Evolutionary conservation across 2,329 filamentous ascomycete genomes (phyloP).

Genomic region (Esteya vermicola): DNA sequence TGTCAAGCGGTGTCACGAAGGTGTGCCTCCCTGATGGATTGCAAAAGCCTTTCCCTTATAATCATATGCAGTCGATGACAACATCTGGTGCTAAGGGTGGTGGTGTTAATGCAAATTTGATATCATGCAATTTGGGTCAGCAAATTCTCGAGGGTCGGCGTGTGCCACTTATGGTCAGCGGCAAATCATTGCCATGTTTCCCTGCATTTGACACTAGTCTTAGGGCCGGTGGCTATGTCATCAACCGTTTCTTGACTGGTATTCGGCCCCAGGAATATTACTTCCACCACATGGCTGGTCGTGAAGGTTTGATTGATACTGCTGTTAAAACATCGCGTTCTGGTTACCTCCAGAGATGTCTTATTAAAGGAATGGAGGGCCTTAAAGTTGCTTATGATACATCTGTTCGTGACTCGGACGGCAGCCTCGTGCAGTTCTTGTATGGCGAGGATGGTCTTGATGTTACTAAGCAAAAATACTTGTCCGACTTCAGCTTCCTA

Average conservation of each 20-base stretch:
- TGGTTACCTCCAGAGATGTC: slow-evolving; percentile 87
- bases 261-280: slow-evolving; percentile 97
- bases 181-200: slow-evolving; percentile 91
- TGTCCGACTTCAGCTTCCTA: slow-evolving; percentile 81
- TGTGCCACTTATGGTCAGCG: slow-evolving; percentile 95
- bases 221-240: slow-evolving; percentile 83
- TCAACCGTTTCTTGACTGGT: slow-evolving; percentile 92
- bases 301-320: slow-evolving; percentile 96
- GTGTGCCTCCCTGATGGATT: slow-evolving; percentile 70
- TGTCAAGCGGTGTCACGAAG: slow-evolving; percentile 67
- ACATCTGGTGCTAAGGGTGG: slow-evolving; percentile 90
- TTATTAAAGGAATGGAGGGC: slow-evolving; percentile 98
- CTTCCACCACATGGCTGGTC: slow-evolving; percentile 98
- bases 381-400: slow-evolving; percentile 85
- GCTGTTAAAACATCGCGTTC: slow-evolving; percentile 97
- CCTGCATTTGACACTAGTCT: slow-evolving; percentile 79
- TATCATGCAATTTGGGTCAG: slow-evolving; percentile 94
- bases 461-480: slow-evolving; percentile 83
- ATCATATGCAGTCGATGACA: slow-evolving; percentile 99
- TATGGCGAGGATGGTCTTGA: slow-evolving; percentile 96
- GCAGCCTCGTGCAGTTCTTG: slow-evolving; percentile 83
- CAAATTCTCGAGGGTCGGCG: slow-evolving; percentile 90
- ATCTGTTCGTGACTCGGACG: slow-evolving; percentile 87
- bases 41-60: slow-evolving; percentile 84
- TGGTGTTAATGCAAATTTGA: slow-evolving; percentile 87